Percentiles rank a stretch among this genome's conserved stretches.
Conservation (phyloP, 495 filamentous ascomycete species). For the Penicillium parvum region DNA sequence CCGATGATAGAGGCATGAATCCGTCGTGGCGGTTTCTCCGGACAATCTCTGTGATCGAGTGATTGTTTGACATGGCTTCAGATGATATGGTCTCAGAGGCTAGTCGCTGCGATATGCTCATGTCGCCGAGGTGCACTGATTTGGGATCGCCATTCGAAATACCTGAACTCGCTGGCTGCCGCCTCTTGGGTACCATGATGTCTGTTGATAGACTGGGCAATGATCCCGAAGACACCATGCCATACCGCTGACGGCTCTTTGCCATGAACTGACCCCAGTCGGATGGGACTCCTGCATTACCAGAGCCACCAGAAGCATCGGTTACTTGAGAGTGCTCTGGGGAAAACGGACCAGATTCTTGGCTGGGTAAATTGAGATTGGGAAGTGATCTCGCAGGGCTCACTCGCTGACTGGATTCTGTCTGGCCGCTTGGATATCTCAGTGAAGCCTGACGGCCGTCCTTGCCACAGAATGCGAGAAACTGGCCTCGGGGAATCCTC, state of each 20-base stretch:
- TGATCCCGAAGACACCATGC: conserved; percentile 20
- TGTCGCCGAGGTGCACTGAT: conserved; percentile 30
- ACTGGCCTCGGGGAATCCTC: not conserved
- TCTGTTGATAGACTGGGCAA: conserved; percentile 12
- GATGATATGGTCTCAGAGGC: conserved; percentile 25
- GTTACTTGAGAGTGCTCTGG: not conserved
- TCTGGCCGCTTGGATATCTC: not conserved
- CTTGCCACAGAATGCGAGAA: not conserved
- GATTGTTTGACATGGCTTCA: conserved; percentile 18
- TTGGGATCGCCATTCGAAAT: conserved; percentile 13
- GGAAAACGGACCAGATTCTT: not conserved
- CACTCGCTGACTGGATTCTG: not conserved
- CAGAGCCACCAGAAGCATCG: not conserved
- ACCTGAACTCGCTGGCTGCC: conserved; percentile 14
- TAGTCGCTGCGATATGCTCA: conserved; percentile 32
- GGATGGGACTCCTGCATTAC: not conserved
- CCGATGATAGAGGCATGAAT: conserved; percentile 14
- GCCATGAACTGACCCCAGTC: conserved; percentile 14
- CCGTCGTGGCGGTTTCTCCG: conserved; percentile 12
- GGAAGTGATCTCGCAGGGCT: conserved; percentile 12
- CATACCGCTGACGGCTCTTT: conserved; percentile 3
- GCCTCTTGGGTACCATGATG: conserved; percentile 26
- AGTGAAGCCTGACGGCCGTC: not conserved
- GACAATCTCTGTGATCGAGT: conserved; percentile 18
- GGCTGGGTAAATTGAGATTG: conserved; percentile 4